Evolutionary conservation across 129 eudicot species (phyloP).

Genomic region (Artemisia annua): DNA sequence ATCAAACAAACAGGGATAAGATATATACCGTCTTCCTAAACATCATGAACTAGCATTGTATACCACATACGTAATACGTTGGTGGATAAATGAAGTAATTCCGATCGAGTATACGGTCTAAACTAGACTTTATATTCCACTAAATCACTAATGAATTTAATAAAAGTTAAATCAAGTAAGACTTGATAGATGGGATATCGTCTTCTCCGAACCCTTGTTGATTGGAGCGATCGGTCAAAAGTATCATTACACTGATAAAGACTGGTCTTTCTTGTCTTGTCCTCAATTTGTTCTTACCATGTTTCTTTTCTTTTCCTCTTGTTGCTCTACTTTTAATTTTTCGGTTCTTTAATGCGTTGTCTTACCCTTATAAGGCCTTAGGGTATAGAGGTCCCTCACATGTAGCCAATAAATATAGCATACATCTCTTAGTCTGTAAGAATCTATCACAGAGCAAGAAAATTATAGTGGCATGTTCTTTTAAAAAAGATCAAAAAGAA

Average conservation of each 20-base stretch:
- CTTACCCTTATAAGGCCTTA: conserved; percentile 34
- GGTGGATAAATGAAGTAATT: background rate
- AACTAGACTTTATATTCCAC: background rate
- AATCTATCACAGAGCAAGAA: conserved; percentile 27
- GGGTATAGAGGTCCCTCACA: conserved; percentile 35
- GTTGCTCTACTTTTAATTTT: conserved; percentile 23
- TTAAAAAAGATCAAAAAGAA: conserved; percentile 21
- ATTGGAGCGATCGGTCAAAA: conserved; percentile 83
- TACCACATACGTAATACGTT: background rate
- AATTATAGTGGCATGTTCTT: conserved; percentile 22
- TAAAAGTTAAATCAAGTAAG: conserved; percentile 41
- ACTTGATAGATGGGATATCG: conserved; percentile 50
- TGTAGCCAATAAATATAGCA: conserved; percentile 46
- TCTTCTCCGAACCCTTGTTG: conserved; percentile 49
- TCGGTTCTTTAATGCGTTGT: conserved; percentile 28
- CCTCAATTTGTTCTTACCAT: conserved; percentile 41
- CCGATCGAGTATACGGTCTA: background rate
- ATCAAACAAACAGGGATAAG: background rate
- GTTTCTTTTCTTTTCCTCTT: conserved; percentile 31
- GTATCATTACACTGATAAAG: conserved; percentile 60
- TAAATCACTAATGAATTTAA: conserved; percentile 41
- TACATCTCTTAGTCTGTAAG: conserved; percentile 27
- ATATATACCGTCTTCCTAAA: background rate
- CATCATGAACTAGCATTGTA: background rate
- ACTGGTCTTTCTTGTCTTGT: conserved; percentile 74